phyloP scores from a whole-genome alignment of 2,329 filamentous ascomycete genomes.

The Fusarium stilboides region DNA sequence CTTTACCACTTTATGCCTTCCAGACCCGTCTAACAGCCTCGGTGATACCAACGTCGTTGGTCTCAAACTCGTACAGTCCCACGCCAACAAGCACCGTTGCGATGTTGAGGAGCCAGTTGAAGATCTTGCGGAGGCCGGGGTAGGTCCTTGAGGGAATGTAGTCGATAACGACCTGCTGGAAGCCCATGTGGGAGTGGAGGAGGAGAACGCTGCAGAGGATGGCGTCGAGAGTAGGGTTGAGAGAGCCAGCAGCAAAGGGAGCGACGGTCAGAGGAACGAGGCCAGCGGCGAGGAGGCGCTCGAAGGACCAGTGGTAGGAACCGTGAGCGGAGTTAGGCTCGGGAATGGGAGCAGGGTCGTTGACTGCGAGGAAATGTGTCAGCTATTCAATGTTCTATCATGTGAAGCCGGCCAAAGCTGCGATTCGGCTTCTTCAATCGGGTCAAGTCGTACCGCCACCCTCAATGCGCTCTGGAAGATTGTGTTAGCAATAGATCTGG shows the following conservation, averaged over 20 bases:
- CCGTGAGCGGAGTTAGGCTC: constrained; percentile 83
- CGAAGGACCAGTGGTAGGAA: constrained; percentile 98
- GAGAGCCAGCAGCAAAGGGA: constrained; percentile 90
- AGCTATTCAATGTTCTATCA: constrained; percentile 34
- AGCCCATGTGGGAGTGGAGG: constrained; percentile 95
- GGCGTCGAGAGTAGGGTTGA: constrained; percentile 92
- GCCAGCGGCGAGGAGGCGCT: constrained; percentile 84
- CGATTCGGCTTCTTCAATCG: constrained; percentile 13
- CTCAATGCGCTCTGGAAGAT: constrained; percentile 75
- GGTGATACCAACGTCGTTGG: constrained; percentile 95
- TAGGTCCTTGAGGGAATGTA: constrained; percentile 84
- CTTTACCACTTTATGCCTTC: constrained; percentile 73
- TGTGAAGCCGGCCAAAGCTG: constrained; percentile 34
- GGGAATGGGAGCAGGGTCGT: constrained; percentile 86
- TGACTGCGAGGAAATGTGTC: constrained; percentile 69
- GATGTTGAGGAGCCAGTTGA: constrained; percentile 83
- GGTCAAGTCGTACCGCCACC: constrained; percentile 76
- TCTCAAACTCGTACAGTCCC: constrained; percentile 98
- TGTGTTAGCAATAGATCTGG: constrained; percentile 59
- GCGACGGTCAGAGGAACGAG: constrained; percentile 90
- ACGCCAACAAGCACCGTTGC: constrained; percentile 86
- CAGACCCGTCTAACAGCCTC: constrained; percentile 91
- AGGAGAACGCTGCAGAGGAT: constrained; percentile 86
- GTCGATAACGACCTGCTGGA: constrained; percentile 91
- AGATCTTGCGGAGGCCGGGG: constrained; percentile 75